Base-by-base conservation (phyloP, 2,329 filamentous ascomycete species). In the Fusarium sacchari region DNA sequence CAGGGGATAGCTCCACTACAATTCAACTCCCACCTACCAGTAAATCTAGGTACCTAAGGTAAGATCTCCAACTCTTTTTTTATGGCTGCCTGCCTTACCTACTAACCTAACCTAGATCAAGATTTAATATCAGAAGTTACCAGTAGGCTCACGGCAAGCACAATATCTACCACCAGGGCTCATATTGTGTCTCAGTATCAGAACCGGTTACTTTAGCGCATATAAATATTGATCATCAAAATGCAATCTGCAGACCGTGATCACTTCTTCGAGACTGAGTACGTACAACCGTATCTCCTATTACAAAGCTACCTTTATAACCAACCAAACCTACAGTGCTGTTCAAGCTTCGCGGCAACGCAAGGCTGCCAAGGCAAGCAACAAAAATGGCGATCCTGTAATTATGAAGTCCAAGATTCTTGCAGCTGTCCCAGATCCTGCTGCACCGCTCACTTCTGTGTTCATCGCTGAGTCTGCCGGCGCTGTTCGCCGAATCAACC, bases 261-360 rank as follows among this genome's bases (percentile, higher is more conserved):
- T 36, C 90, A 96, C 80, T 98, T 97, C 86, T 98, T 98, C 80
- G 94, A 98, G 83, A 97, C 95, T 36, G 93, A 95, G 94, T 96
- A 84, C 83, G 91, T 81, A 30, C 37, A 52, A 12, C 37, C 36
- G 6, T 32, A 30, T n/a, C 39, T 28, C 30, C 20, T 53, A 24
- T 24, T 24, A 49, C 7, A 20, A 13, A 24, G 5, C 24, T 3
- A n/a, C n/a, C n/a, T n/a, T n/a, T n/a, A 24, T 15, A 42, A 47
- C 69, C 71, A 26, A 77, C 52, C 44, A 26, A 15, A 10, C 10
- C 13, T 9, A 22, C 65, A 90, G 88, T 78, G 87, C 87, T 24
- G 83, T 85, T 7, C 85, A 87, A 70, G 84, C 83, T 47, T 83
- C 84, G 72, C 81, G 83, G 37, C 81, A 84, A 66, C 85, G 95